Conservation (phyloP, 129 eudicot genomes). For the Gnaphalium uliginosum region DNA sequence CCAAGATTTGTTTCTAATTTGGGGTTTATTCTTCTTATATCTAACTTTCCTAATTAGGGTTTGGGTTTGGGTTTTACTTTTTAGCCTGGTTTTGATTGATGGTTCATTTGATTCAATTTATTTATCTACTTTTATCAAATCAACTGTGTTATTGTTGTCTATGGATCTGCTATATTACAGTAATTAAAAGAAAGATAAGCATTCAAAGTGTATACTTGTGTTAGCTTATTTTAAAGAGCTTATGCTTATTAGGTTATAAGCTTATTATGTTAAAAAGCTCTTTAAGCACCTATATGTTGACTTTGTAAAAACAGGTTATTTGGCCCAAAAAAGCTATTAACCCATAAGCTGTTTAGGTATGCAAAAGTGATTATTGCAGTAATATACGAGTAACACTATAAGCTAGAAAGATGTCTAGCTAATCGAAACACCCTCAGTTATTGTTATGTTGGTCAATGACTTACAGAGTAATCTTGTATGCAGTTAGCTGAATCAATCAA, state of each 20-base stretch:
- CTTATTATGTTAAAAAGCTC: not conserved
- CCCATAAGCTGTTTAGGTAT: not conserved
- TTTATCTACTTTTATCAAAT: too few relatives aligned
- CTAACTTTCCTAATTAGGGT: not conserved
- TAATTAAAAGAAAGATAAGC: not conserved
- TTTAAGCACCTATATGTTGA: not conserved
- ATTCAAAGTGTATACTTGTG: not conserved
- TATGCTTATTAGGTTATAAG: not conserved
- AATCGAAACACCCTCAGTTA: not conserved
- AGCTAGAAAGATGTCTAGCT: not conserved
- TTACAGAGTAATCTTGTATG: not conserved
- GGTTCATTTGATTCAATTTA: too few relatives aligned
- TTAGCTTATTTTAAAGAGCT: not conserved
- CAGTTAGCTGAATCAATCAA: conserved; percentile 6
- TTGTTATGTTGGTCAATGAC: not conserved
- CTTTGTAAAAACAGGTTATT: not conserved
- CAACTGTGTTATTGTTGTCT: not conserved
- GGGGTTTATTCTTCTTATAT: not conserved
- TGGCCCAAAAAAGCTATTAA: not conserved
- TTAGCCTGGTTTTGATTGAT: not conserved
- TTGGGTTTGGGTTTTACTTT: not conserved
- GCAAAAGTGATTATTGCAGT: not conserved
- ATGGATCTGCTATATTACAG: not conserved
- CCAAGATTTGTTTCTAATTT: not conserved
- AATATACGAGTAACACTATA: not conserved